Evolutionary conservation across 2,329 filamentous ascomycete genomes (phyloP).

Genomic region (Fusarium sp.): DNA sequence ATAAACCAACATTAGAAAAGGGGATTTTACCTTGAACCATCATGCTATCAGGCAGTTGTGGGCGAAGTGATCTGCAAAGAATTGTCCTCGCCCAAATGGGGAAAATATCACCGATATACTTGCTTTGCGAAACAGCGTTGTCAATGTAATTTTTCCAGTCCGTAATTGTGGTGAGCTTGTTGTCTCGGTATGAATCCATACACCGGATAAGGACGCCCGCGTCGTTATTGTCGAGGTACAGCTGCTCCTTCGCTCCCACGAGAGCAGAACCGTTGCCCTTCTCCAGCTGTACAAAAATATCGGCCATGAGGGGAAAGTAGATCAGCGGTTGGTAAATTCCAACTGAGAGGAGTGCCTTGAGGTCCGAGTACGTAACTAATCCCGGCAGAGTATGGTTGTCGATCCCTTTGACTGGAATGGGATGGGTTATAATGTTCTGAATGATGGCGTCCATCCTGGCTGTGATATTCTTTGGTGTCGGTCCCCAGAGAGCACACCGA

Average conservation of each 20-base stretch:
- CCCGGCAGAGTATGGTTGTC: neutral
- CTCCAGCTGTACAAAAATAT: neutral
- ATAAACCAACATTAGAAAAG: too few species aligned
- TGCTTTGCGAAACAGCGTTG: neutral
- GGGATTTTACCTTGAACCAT: neutral
- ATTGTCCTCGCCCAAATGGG: neutral
- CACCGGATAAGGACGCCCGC: neutral
- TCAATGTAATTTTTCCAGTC: neutral
- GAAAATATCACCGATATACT: slow-evolving; percentile 3
- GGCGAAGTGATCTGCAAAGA: neutral
- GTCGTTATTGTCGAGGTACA: too few species aligned
- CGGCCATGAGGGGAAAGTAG: neutral
- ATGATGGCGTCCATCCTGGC: neutral
- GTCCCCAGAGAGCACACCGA: neutral
- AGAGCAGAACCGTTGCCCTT: neutral
- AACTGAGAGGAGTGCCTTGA: neutral
- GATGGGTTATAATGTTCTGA: neutral
- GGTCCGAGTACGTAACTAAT: slow-evolving; percentile 2
- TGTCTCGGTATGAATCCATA: neutral
- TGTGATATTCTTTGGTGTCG: neutral
- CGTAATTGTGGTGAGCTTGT: neutral
- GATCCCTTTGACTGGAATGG: neutral
- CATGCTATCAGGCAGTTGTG: neutral
- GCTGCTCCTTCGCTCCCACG: too few species aligned
- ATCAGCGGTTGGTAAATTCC: neutral